phyloP scores from a whole-genome alignment of 306 rosid genomes.

The Cyclanthera cordifolia region DNA sequence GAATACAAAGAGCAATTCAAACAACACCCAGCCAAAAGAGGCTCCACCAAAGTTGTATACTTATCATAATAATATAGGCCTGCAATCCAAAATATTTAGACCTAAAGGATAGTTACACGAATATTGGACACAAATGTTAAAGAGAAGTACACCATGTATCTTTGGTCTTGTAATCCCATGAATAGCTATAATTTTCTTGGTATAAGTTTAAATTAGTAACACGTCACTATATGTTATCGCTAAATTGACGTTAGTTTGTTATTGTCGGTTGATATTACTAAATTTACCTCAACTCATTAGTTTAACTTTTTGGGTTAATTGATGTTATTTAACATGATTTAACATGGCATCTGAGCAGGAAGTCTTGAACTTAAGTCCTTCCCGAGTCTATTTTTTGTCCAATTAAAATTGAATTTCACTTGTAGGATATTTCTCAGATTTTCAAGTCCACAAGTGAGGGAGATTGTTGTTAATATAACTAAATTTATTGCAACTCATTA shows the following conservation, averaged over 20 bases:
- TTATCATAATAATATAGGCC: not conserved
- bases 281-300: too few relatives aligned
- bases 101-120: not conserved
- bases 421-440: too few relatives aligned
- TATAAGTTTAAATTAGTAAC: slow-evolving; percentile 1
- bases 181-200: not conserved
- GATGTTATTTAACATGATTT: too few relatives aligned
- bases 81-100: not conserved
- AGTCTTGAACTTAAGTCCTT: too few relatives aligned
- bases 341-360: too few relatives aligned
- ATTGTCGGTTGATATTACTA: too few relatives aligned
- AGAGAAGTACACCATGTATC: not conserved
- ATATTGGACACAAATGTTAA: not conserved
- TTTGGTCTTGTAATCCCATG: not conserved
- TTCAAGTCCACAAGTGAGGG: too few relatives aligned
- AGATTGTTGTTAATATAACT: too few relatives aligned
- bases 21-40: not conserved
- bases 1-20: not conserved
- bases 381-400: too few relatives aligned
- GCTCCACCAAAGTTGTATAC: not conserved
- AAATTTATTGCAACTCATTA: too few relatives aligned
- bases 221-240: not conserved
- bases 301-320: too few relatives aligned
- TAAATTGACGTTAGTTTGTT: not conserved
- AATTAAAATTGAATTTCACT: too few relatives aligned